phyloP scores from a whole-genome alignment of 345 rosid genomes.

The Lumnitzera racemosa region DNA sequence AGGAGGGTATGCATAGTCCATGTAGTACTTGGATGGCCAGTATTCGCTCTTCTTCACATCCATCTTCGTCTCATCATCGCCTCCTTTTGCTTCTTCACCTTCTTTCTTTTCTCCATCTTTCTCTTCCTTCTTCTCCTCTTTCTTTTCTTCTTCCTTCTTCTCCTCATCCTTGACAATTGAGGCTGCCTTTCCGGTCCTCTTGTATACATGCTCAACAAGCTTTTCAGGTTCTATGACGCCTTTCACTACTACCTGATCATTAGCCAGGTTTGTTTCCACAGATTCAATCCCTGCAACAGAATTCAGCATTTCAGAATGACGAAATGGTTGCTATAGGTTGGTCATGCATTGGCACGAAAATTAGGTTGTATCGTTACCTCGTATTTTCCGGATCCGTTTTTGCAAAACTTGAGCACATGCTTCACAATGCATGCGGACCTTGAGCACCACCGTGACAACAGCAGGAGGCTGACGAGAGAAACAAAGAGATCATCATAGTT shows the following conservation, averaged over 20 bases:
- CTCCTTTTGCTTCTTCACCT: slow-evolving; percentile 14
- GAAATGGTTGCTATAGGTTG: neutral
- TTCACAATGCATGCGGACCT: slow-evolving; percentile 61
- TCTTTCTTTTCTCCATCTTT: slow-evolving; percentile 14
- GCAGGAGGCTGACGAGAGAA: slow-evolving; percentile 14
- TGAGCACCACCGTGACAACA: slow-evolving; percentile 41
- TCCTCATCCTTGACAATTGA: slow-evolving; percentile 44
- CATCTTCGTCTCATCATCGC: slow-evolving; percentile 19
- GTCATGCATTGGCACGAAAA: neutral
- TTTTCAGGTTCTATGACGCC: slow-evolving; percentile 45
- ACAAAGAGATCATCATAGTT: neutral
- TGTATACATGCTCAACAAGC: slow-evolving; percentile 37
- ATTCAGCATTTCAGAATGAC: neutral
- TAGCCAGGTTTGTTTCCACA: slow-evolving; percentile 42
- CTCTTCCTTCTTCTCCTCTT: slow-evolving; percentile 10
- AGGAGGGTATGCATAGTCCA: slow-evolving; percentile 34
- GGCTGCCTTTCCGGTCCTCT: slow-evolving; percentile 48
- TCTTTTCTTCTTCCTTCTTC: slow-evolving; percentile 22
- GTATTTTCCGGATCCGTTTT: slow-evolving; percentile 39
- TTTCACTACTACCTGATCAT: slow-evolving; percentile 37
- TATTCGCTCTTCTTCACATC: slow-evolving; percentile 41
- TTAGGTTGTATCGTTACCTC: slow-evolving; percentile 22
- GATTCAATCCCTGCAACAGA: slow-evolving; percentile 44
- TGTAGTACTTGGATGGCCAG: slow-evolving; percentile 29
- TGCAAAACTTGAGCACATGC: slow-evolving; percentile 57